phyloP scores from a whole-genome alignment of 208 protist species.

The Angomonas deanei region DNA sequence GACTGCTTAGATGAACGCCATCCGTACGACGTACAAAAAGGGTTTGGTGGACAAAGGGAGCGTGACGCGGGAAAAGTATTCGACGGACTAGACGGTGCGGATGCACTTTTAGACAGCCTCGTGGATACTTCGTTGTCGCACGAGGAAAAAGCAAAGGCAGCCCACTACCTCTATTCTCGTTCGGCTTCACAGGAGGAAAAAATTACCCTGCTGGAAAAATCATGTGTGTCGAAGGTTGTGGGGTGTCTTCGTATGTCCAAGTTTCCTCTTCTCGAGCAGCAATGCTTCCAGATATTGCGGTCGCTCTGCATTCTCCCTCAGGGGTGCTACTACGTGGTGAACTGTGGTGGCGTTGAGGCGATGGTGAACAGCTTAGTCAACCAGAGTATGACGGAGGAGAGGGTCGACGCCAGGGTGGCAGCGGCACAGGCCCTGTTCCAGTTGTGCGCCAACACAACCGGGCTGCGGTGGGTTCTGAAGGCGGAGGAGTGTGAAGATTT shows the following conservation, averaged over 20 bases:
- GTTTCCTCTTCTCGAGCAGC: slow-evolving; percentile 36
- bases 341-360: slow-evolving; percentile 42
- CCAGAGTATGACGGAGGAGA: background rate
- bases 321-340: slow-evolving; percentile 60
- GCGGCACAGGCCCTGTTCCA: slow-evolving; percentile 50
- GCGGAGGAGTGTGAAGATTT: slow-evolving; percentile 35
- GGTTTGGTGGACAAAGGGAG: slow-evolving; percentile 50
- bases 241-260: slow-evolving; percentile 22
- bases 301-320: slow-evolving; percentile 72
- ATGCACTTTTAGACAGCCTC: slow-evolving; percentile 44
- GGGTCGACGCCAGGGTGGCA: slow-evolving; percentile 20
- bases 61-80: slow-evolving; percentile 63
- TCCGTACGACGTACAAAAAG: slow-evolving; percentile 71
- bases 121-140: slow-evolving; percentile 36
- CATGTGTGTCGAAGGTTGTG: slow-evolving; percentile 44
- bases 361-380: slow-evolving; percentile 20
- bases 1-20: slow-evolving; percentile 80
- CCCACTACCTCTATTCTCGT: slow-evolving; percentile 61
- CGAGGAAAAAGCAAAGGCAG: slow-evolving; percentile 44
- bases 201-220: slow-evolving; percentile 55
- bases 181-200: slow-evolving; percentile 75
- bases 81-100: slow-evolving; percentile 33
- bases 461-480: slow-evolving; percentile 64
- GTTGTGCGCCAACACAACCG: slow-evolving; percentile 48
- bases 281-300: slow-evolving; percentile 63